Base-by-base conservation (phyloP, 495 filamentous ascomycete genomes). In the Aspergillus nidulans region DNA sequence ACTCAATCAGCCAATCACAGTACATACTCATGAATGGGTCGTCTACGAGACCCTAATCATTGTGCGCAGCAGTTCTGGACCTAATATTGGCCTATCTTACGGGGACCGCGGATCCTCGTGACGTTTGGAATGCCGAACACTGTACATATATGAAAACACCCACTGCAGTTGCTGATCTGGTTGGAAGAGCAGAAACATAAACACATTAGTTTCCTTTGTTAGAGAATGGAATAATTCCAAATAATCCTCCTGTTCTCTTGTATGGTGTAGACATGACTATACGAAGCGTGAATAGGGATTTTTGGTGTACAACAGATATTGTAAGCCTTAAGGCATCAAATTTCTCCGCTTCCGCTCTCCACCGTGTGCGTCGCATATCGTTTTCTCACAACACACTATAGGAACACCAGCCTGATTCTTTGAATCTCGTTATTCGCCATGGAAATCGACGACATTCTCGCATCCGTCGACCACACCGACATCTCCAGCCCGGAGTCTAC, bases 361-460 rank as follows among this genome's bases (percentile, higher is more conserved):
- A 39, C n/a, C 15, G 36, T 30, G 26, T 4, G 6, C 32, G 8
- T 39, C 15, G 36, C 36, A 39, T 39, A 39, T 39, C 49, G 36
- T 44, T 44, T 45, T 53, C 47, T 42, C 26, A 10, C 40, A 5
- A 46, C 41, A 25, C 40, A 24, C 34, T 21, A 36, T 13, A 39
- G 25, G 19, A 24, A 24, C 45, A 50, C 9, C 32, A 42, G 18
- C n/a, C n/a, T 10, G 4, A 43, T 43, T 16, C 15, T 10, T 34
- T 23, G 6, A 26, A 47, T 9, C 19, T 28, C 16, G 8, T 9
- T n/a, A 38, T 19, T 16, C 19, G 23, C 51, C 41, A 94, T 92
- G 87, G 91, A 96, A 62, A 95, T 96, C 63, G 83, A 89, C 70
- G 89, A 94, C 71, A 92, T 96, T 61, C 84, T 96, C 57, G 85